These are phyloP conservation scores for Podaxis mareebaensis DNA, from an alignment of 768 basidiomycete genomes.

Conservation along the genomic window DNA sequence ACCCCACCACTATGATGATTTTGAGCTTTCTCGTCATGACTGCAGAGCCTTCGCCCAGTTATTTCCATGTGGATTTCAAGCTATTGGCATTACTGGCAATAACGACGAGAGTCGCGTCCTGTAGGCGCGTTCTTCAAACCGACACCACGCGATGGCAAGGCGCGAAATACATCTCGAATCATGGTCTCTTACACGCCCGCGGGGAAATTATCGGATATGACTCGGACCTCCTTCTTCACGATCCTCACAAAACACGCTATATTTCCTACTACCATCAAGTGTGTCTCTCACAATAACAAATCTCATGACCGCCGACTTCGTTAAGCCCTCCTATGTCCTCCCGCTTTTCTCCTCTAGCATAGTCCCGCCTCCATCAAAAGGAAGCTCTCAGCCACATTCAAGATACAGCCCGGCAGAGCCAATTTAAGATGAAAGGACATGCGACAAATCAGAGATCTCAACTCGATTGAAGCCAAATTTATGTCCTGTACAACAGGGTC, in stretches of 20 bases:
- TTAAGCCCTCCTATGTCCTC: neutral
- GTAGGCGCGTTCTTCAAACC: neutral
- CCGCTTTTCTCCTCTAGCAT: too few species aligned
- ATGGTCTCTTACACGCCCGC: neutral
- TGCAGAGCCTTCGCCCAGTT: neutral
- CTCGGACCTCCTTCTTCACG: neutral
- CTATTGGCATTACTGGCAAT: neutral
- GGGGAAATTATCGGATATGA: neutral
- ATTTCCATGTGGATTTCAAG: neutral
- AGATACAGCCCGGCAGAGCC: neutral
- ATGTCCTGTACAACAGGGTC: neutral
- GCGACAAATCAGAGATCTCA: neutral
- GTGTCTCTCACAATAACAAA: neutral
- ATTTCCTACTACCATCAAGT: neutral
- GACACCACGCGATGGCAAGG: neutral
- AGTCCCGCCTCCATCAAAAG: neutral
- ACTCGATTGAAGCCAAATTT: neutral
- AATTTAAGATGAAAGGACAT: neutral
- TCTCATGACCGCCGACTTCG: neutral
- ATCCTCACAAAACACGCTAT: neutral
- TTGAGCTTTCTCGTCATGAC: neutral
- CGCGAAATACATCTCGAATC: neutral
- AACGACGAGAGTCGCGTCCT: neutral
- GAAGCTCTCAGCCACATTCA: neutral
- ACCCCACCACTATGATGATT: neutral